Conservation (phyloP, 2,329 filamentous ascomycete species). For the Aspergillus calidoustus region DNA sequence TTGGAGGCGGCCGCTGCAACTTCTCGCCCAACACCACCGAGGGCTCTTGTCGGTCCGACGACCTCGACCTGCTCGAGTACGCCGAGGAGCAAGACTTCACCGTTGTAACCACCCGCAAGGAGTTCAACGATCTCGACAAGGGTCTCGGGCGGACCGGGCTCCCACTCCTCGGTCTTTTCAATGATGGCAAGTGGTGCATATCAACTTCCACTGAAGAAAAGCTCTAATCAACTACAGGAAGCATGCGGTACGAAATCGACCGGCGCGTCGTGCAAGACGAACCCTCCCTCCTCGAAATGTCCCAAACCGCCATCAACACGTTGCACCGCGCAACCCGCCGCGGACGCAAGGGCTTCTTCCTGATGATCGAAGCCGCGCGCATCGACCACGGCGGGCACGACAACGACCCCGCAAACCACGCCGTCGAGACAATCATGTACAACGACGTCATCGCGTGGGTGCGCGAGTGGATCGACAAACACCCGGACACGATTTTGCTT, state of each 20-base stretch:
- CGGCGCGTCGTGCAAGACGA: conserved; percentile 4
- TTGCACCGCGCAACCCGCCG: conserved; percentile 4
- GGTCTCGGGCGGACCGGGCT: not conserved
- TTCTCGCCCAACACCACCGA: conserved; percentile 7
- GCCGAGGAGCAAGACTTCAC: conserved; percentile 8
- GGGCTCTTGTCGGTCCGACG: conserved; percentile 11
- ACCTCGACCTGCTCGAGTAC: conserved; percentile 7
- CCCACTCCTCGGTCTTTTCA: conserved; percentile 9
- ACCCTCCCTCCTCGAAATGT: conserved; percentile 10
- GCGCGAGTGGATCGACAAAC: conserved; percentile 6
- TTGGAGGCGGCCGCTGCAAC: conserved; percentile 17
- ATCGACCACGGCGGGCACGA: conserved; percentile 16
- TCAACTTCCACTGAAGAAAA: not conserved
- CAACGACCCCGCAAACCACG: conserved; percentile 6
- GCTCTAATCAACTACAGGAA: not conserved
- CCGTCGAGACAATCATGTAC: conserved; percentile 5
- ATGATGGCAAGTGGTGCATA: not conserved
- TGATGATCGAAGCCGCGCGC: conserved; percentile 16
- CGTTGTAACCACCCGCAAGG: not conserved
- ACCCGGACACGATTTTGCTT: conserved; percentile 12
- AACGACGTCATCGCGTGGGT: conserved; percentile 12
- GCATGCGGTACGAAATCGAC: conserved; percentile 14
- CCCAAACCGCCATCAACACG: not conserved
- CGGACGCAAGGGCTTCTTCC: conserved; percentile 11
- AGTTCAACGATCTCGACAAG: conserved; percentile 4